Evolutionary conservation across 495 filamentous ascomycete species (phyloP).

Genomic region (Cercophora sp.): DNA sequence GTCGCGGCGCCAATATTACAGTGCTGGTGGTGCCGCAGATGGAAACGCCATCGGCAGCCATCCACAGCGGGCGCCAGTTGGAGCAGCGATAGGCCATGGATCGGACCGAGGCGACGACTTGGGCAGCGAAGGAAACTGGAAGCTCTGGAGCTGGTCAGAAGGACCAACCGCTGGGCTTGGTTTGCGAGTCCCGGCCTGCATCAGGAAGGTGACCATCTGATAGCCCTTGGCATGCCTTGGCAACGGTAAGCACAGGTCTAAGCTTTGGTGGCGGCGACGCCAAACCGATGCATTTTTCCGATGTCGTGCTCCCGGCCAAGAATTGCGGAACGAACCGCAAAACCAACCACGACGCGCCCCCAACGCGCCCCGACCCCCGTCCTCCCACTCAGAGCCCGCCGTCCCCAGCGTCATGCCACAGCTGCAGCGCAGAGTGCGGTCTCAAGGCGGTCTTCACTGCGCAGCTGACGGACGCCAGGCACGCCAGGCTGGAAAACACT

Average conservation of each 20-base stretch:
- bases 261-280: neutral
- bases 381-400: too few species aligned
- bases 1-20: neutral
- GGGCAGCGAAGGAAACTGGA: too few species aligned
- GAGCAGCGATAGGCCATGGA: neutral
- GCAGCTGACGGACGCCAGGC: neutral
- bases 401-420: too few species aligned
- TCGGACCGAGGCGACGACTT: neutral
- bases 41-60: neutral
- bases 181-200: neutral
- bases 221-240: slow-evolving; percentile 9
- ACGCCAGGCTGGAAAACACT: neutral
- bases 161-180: neutral
- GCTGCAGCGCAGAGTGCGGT: too few species aligned
- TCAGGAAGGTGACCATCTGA: slow-evolving; percentile 8
- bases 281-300: slow-evolving; percentile 17
- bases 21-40: neutral
- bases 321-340: slow-evolving; percentile 24
- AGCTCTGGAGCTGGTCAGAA: neutral
- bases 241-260: slow-evolving; percentile 10
- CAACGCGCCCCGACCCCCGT: neutral
- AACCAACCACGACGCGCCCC: neutral
- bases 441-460: neutral
- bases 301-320: slow-evolving; percentile 35
- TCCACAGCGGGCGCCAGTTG: too few species aligned